Evolutionary conservation across 345 rosid species (phyloP).

Genomic region (Salix caprea): DNA sequence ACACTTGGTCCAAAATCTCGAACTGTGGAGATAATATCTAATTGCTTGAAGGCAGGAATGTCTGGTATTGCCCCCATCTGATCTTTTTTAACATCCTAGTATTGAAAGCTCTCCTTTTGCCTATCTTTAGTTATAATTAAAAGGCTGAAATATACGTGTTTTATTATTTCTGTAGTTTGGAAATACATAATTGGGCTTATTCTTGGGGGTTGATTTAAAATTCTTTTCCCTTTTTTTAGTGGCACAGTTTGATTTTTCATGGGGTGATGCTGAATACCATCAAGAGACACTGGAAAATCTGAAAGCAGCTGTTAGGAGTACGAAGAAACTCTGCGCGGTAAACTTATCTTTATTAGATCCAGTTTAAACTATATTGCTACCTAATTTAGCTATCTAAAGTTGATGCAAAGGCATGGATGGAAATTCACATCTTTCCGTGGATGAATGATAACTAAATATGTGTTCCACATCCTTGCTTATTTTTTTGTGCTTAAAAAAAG

Average conservation of each 20-base stretch:
- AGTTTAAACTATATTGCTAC: not conserved
- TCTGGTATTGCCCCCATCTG: constrained; percentile 45
- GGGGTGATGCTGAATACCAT: constrained; percentile 74
- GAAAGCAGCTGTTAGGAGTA: constrained; percentile 64
- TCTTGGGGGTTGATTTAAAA: not conserved
- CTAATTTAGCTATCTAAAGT: not conserved
- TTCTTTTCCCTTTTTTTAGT: constrained; percentile 30
- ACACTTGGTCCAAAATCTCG: constrained; percentile 85
- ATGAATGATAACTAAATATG: not conserved
- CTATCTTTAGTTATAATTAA: not conserved
- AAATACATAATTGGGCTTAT: not conserved
- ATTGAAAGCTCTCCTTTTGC: not conserved
- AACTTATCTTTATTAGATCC: constrained; percentile 11
- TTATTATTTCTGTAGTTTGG: too few relatives aligned
- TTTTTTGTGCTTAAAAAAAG: not conserved
- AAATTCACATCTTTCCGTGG: not conserved
- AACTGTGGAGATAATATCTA: constrained; percentile 65
- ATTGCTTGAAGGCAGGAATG: constrained; percentile 89
- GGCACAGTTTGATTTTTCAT: constrained; percentile 91
- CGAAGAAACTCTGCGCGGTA: constrained; percentile 93
- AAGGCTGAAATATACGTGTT: not conserved
- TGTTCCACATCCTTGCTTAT: not conserved
- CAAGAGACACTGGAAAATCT: constrained; percentile 81
- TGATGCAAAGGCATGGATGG: not conserved
- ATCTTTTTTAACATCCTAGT: not conserved